These are phyloP conservation scores for Staphylotrichum longicolle DNA, from an alignment of 495 filamentous ascomycete genomes.

Conservation along the genomic window DNA sequence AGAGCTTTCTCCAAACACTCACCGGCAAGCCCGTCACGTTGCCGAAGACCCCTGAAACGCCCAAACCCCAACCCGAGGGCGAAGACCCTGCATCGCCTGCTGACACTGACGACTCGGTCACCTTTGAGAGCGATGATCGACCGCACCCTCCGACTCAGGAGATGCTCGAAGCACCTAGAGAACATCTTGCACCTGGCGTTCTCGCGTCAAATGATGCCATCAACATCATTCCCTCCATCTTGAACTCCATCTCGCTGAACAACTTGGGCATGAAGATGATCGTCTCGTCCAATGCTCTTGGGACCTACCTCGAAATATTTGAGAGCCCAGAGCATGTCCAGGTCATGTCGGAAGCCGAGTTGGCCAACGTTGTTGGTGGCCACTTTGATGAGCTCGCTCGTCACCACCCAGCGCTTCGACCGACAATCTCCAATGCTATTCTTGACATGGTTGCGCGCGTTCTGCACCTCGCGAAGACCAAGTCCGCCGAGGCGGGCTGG, in stretches of 20 bases:
- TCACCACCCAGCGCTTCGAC: constrained; percentile 83
- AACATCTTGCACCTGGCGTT: constrained; percentile 66
- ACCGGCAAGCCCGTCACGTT: constrained; percentile 56
- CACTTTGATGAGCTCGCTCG: constrained; percentile 93
- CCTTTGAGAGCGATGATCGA: constrained; percentile 43
- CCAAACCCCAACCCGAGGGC: constrained; percentile 30
- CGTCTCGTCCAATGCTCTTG: constrained; percentile 73
- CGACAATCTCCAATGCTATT: constrained; percentile 73
- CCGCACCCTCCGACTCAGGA: constrained; percentile 45
- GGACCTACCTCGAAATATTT: constrained; percentile 89
- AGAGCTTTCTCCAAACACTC: constrained; percentile 75
- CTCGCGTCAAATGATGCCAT: constrained; percentile 84
- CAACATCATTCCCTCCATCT: constrained; percentile 74
- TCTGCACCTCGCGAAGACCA: constrained; percentile 61
- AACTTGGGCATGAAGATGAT: constrained; percentile 86
- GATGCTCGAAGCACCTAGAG: constrained; percentile 42
- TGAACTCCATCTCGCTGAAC: constrained; percentile 93
- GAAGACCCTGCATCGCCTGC: constrained; percentile 40
- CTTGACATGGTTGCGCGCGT: constrained; percentile 82
- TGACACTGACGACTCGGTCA: constrained; percentile 40
- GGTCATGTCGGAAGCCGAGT: constrained; percentile 68
- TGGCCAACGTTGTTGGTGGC: constrained; percentile 63
- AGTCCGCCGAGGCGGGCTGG: constrained; percentile 63
- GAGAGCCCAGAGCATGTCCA: constrained; percentile 88
- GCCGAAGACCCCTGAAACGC: constrained; percentile 34